Conservation (phyloP, 768 basidiomycete species). For the Zangia roseola region DNA sequence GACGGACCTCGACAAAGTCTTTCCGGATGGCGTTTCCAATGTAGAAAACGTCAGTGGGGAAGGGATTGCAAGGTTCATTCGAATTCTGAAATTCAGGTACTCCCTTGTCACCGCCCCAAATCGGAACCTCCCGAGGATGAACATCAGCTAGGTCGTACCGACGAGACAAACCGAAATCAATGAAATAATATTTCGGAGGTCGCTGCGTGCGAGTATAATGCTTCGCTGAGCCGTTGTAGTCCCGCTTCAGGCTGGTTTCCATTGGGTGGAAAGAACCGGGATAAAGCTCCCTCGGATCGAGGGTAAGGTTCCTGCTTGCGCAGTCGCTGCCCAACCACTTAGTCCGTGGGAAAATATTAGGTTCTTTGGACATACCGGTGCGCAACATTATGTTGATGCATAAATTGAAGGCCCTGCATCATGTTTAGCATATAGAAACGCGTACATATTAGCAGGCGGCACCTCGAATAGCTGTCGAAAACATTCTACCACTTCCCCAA, state of each 20-base stretch:
- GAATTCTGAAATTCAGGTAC: slow-evolving; percentile 35
- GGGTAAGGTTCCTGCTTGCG: slow-evolving; percentile 29
- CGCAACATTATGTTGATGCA: slow-evolving; percentile 16
- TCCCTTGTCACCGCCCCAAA: slow-evolving; percentile 40
- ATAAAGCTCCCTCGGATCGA: slow-evolving; percentile 24
- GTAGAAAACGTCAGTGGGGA: slow-evolving; percentile 42
- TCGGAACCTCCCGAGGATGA: slow-evolving; percentile 24
- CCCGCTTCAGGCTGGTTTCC: slow-evolving; percentile 4
- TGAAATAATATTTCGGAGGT: slow-evolving; percentile 12
- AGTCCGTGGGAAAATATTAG: too few species aligned
- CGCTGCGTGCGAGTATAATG: slow-evolving; percentile 27
- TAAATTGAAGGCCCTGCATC: slow-evolving; percentile 21
- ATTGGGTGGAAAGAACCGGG: slow-evolving; percentile 26
- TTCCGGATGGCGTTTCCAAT: slow-evolving; percentile 36
- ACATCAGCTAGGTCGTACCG: slow-evolving; percentile 26
- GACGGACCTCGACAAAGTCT: slow-evolving; percentile 30
- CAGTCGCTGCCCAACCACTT: slow-evolving; percentile 21
- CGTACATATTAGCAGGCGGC: too few species aligned
- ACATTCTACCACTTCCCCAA: slow-evolving; percentile 32
- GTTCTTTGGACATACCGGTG: slow-evolving; percentile 2
- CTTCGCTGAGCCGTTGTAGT: slow-evolving; percentile 19
- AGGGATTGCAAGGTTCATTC: slow-evolving; percentile 31
- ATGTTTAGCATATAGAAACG: too few species aligned
- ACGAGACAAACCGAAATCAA: slow-evolving; percentile 35
- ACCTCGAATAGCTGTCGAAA: slow-evolving; percentile 32